Percentiles rank a stretch among this genome's conserved stretches.
Conservation (phyloP, 345 rosid species). For the rapeseed (Brassica napus) region DNA sequence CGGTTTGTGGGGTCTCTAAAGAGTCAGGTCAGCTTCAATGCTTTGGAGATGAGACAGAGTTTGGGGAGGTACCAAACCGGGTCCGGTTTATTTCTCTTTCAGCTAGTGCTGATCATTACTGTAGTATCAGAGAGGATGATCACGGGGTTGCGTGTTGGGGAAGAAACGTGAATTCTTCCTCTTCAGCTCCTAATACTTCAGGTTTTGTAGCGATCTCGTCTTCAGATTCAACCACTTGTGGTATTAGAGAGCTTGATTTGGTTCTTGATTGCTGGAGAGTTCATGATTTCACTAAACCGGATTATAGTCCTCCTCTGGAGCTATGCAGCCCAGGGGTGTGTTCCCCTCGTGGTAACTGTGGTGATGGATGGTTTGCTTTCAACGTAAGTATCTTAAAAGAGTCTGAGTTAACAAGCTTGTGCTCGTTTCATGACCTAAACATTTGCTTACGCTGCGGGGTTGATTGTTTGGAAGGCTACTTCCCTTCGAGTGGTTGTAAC, state of each 20-base stretch:
- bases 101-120: constrained; percentile 74
- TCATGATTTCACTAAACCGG: constrained; percentile 46
- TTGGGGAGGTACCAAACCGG: constrained; percentile 44
- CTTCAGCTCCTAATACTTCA: constrained; percentile 61
- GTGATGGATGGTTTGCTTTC: constrained; percentile 62
- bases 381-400: constrained; percentile 85
- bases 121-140: constrained; percentile 77
- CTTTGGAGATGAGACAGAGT: constrained; percentile 64
- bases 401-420: constrained; percentile 65
- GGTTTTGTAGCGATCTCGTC: constrained; percentile 89
- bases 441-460: constrained; percentile 79
- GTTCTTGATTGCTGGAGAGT: constrained; percentile 89
- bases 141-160: constrained; percentile 96
- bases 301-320: constrained; percentile 79
- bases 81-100: constrained; percentile 60
- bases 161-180: constrained; percentile 44
- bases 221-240: constrained; percentile 76
- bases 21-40: constrained; percentile 59
- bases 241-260: constrained; percentile 77
- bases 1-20: constrained; percentile 70
- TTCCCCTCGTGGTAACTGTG: constrained; percentile 52
- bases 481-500: constrained; percentile 72
- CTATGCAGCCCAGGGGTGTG: constrained; percentile 88
- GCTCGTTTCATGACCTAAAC: constrained; percentile 59
- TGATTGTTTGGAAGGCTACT: constrained; percentile 73